Conservation (phyloP, 2,329 filamentous ascomycete species). For the Colletotrichum tofieldiae region DNA sequence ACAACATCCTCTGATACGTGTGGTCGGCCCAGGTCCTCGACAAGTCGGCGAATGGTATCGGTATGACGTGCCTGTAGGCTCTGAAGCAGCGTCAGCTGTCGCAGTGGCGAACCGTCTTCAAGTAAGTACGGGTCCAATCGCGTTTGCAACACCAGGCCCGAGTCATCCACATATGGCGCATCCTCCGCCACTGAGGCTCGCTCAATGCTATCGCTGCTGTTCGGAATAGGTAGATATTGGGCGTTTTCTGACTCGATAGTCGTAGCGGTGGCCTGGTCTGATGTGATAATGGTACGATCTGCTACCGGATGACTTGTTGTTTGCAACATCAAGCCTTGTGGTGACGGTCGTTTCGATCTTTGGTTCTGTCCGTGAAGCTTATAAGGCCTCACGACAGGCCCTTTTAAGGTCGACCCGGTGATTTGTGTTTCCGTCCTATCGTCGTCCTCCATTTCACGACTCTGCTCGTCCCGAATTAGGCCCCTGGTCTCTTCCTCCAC, state of each 20-base stretch:
- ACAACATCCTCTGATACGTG: not conserved
- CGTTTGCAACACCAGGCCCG: not conserved
- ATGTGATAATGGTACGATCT: not conserved
- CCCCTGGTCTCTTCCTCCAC: not conserved
- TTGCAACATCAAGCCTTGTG: not conserved
- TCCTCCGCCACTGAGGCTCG: not conserved
- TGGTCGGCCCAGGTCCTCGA: not conserved
- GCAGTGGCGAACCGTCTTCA: not conserved
- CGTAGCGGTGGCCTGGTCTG: not conserved
- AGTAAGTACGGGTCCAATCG: not conserved
- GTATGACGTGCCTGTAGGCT: not conserved
- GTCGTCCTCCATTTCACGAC: no score
- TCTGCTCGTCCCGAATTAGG: not conserved
- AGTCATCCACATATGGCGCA: not conserved
- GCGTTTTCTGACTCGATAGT: not conserved
- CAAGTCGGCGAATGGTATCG: not conserved
- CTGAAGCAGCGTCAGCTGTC: not conserved
- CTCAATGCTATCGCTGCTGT: not conserved
- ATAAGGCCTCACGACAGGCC: not conserved
- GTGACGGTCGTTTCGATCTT: not conserved
- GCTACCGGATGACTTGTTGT: not conserved
- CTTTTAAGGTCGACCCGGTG: not conserved
- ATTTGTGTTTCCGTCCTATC: not conserved
- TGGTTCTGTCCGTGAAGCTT: not conserved
- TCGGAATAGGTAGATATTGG: not conserved